Conservation (phyloP, 2,329 filamentous ascomycete species). For the Tolypocladium cylindrosporum region DNA sequence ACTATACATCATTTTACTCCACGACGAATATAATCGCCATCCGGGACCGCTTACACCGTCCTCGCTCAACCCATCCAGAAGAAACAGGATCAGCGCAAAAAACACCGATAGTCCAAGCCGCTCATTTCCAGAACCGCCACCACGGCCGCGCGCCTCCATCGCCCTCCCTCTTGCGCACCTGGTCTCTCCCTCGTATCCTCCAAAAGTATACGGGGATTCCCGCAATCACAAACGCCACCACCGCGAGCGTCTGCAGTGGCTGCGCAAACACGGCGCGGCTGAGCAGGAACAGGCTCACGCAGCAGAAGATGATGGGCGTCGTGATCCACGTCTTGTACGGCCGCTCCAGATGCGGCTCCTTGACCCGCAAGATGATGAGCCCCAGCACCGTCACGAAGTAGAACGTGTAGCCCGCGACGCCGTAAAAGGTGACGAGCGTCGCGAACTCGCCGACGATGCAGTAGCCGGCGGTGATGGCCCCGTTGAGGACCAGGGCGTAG, state of each 20-base stretch:
- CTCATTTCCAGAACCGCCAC: constrained; percentile 52
- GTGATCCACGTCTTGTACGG: constrained; percentile 96
- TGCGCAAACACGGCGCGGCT: constrained; percentile 83
- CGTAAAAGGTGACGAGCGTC: constrained; percentile 92
- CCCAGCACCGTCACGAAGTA: constrained; percentile 95
- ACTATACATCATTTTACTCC: neutral
- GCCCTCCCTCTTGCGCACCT: constrained; percentile 32
- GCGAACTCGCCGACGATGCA: constrained; percentile 81
- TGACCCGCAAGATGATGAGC: constrained; percentile 79
- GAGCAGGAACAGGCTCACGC: constrained; percentile 86
- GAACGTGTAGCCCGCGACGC: constrained; percentile 92
- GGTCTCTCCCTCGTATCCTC: constrained; percentile 60
- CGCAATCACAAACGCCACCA: constrained; percentile 72
- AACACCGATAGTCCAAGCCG: neutral
- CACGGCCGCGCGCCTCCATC: constrained; percentile 26
- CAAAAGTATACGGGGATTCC: constrained; percentile 87
- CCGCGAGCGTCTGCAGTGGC: constrained; percentile 80
- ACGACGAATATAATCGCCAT: neutral
- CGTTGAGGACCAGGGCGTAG: constrained; percentile 79
- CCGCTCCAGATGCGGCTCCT: constrained; percentile 76
- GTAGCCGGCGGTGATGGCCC: constrained; percentile 62
- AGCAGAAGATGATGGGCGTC: constrained; percentile 97
- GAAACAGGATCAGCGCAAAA: neutral
- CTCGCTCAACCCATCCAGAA: neutral
- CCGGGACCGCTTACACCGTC: neutral